Evolutionary conservation across 345 rosid species (phyloP).

Genomic region (Draba incana): DNA sequence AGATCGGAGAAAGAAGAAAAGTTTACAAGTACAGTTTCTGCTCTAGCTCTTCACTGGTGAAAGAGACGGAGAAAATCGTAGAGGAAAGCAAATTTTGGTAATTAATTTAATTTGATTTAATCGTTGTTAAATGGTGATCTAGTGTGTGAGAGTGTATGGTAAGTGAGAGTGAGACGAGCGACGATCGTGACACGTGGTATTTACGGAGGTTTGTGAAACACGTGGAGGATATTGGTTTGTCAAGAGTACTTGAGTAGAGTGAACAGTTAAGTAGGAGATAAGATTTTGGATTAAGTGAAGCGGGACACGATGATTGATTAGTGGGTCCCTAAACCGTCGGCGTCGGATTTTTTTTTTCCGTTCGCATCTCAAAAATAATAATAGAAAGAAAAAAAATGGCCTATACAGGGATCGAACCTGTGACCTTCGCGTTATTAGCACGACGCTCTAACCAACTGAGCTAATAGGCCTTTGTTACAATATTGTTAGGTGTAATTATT

Average conservation of each 20-base stretch:
- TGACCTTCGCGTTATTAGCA: constrained; percentile 96
- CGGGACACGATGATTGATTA: constrained; percentile 32
- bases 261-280: constrained; percentile 16
- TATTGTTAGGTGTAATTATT: too few species aligned
- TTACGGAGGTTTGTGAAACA: background rate
- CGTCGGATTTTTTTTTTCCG: constrained; percentile 16
- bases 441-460: constrained; percentile 94
- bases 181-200: background rate
- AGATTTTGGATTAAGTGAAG: constrained; percentile 33
- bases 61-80: constrained; percentile 5
- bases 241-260: background rate
- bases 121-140: constrained; percentile 9
- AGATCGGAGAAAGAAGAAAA: too few species aligned
- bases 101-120: background rate
- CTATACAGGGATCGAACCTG: constrained; percentile 77
- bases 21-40: background rate
- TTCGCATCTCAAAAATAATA: too few species aligned
- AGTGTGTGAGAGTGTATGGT: constrained; percentile 6
- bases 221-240: constrained; percentile 7
- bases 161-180: background rate
- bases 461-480: constrained; percentile 45
- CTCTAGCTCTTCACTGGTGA: constrained; percentile 29
- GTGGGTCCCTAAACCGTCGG: constrained; percentile 36
- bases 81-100: constrained; percentile 6
- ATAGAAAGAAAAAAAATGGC: constrained; percentile 38